Percentiles rank a stretch among this genome's conserved stretches.
These are phyloP conservation scores for Magnusiomyces paraingens DNA, from an alignment of 1,139 yeast species.

Conservation along the genomic window DNA sequence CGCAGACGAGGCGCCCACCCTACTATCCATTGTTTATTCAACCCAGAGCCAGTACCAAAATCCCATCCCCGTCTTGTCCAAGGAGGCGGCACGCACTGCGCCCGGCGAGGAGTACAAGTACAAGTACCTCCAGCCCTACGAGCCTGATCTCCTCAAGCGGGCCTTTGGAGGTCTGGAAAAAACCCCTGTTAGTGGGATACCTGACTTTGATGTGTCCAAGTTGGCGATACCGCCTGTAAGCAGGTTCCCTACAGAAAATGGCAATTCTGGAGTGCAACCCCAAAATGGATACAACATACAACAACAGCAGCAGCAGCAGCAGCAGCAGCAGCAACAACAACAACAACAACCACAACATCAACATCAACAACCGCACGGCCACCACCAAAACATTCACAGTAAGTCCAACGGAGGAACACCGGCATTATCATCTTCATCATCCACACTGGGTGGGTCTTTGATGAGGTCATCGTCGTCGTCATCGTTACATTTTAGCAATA, in stretches of 20 bases:
- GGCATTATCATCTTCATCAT: slow-evolving; percentile 2
- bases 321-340: background rate
- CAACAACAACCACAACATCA: no score
- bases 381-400: background rate
- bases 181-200: slow-evolving; percentile 65
- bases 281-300: background rate
- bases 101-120: slow-evolving; percentile 5
- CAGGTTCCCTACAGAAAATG: background rate
- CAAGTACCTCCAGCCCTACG: slow-evolving; percentile 21
- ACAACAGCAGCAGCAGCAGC: background rate
- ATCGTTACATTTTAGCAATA: slow-evolving; percentile 13
- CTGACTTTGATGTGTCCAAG: slow-evolving; percentile 67
- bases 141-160: slow-evolving; percentile 42
- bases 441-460: slow-evolving; percentile 9
- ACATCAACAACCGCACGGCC: background rate
- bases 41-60: slow-evolving; percentile 22
- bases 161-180: slow-evolving; percentile 56
- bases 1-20: slow-evolving; percentile 20
- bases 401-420: slow-evolving; percentile 5
- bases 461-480: slow-evolving; percentile 7
- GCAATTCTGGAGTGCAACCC: slow-evolving; percentile 5
- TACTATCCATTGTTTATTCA: slow-evolving; percentile 28
- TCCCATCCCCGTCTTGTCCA: slow-evolving; percentile 20
- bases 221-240: slow-evolving; percentile 43
- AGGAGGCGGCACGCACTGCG: slow-evolving; percentile 3